These are phyloP conservation scores for Chlamydomonas eustigma DNA, from an alignment of 139 green algal genomes.

Conservation along the genomic window DNA sequence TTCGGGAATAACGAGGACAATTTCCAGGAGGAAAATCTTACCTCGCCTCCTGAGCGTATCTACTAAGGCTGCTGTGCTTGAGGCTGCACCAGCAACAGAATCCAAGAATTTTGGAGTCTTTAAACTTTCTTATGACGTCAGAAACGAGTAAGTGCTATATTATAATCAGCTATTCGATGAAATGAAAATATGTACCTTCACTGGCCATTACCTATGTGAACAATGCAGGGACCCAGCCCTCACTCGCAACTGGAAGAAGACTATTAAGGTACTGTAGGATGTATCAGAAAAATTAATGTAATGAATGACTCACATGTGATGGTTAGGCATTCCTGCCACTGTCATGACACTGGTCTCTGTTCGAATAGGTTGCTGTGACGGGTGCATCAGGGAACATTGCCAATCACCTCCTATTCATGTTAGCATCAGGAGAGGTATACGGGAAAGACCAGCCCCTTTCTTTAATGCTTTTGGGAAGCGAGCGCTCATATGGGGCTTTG, in stretches of 20 bases:
- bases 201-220: not conserved
- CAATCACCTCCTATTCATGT: conserved; percentile 64
- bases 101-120: conserved; percentile 28
- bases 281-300: no score
- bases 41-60: no score
- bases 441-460: conserved; percentile 82
- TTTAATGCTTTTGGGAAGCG: conserved; percentile 78
- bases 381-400: conserved; percentile 84
- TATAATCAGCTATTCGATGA: no score
- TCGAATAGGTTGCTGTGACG: conserved; percentile 77
- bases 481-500: conserved; percentile 70
- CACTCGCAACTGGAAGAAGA: conserved; percentile 69
- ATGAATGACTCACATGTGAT: no score
- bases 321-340: no score
- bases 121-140: conserved; percentile 23
- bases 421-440: conserved; percentile 76
- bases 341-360: no score
- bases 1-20: no score
- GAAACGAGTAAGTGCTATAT: conserved; percentile 22
- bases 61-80: not conserved
- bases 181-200: not conserved
- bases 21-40: no score
- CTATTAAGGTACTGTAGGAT: no score
- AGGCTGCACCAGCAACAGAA: not conserved
- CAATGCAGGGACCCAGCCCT: conserved; percentile 51